Conservation (phyloP, 176 grass and related monocot species). For the Carex littledalei region DNA sequence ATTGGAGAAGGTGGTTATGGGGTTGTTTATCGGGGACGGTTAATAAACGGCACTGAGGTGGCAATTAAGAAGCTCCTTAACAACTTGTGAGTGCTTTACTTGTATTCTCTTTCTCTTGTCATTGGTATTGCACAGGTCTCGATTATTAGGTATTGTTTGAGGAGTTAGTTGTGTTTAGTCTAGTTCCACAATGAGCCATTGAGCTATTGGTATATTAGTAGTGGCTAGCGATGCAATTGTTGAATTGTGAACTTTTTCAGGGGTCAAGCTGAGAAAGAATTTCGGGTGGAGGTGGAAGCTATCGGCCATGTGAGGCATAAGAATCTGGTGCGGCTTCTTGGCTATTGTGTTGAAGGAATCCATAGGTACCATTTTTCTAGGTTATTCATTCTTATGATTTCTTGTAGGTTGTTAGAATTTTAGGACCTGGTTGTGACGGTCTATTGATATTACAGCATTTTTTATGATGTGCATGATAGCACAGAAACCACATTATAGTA, state of each 20-base stretch:
- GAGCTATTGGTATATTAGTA: background rate
- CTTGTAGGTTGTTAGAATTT: background rate
- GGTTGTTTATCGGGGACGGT: slow-evolving; percentile 47
- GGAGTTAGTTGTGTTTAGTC: background rate
- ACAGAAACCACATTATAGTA: background rate
- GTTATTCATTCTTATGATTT: slow-evolving; percentile 13
- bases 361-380: slow-evolving; percentile 37
- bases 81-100: slow-evolving; percentile 44
- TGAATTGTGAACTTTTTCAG: slow-evolving; percentile 19
- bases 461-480: background rate
- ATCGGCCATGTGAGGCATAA: slow-evolving; percentile 74
- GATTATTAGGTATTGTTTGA: slow-evolving; percentile 11
- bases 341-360: slow-evolving; percentile 59
- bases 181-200: background rate
- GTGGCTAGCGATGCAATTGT: background rate
- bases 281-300: slow-evolving; percentile 75
- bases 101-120: background rate
- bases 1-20: slow-evolving; percentile 73
- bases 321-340: slow-evolving; percentile 65
- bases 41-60: slow-evolving; percentile 60
- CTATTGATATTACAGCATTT: background rate
- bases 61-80: slow-evolving; percentile 69
- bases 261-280: slow-evolving; percentile 76
- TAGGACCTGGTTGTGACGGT: background rate
- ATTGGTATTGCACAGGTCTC: background rate